A percentile compares a stretch with the other conserved stretches of the same genome.
phyloP scores from a whole-genome alignment of 1,284 basidiomycete species.

The Takashimella tepidaria region DNA sequence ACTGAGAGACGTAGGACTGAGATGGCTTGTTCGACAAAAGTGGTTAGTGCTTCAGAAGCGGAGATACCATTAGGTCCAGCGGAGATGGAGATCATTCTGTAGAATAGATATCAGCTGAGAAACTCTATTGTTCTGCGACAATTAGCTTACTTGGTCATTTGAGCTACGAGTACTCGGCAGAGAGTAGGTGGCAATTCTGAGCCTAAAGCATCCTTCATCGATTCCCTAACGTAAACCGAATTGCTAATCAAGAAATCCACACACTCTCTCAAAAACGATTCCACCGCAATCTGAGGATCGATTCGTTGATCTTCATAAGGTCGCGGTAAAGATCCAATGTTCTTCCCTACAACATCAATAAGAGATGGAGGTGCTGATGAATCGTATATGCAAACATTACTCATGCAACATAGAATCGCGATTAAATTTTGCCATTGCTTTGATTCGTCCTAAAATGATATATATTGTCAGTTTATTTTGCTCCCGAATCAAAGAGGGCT shows the following conservation, averaged over 20 bases:
- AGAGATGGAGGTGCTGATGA: conserved; percentile 39
- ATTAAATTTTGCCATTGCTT: conserved; percentile 83
- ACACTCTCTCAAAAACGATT: conserved; percentile 62
- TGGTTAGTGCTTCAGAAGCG: conserved; percentile 56
- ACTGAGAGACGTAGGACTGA: conserved; percentile 68
- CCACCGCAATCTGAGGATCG: conserved; percentile 55
- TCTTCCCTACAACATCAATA: conserved; percentile 55
- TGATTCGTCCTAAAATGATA: conserved; percentile 62
- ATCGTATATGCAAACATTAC: conserved; percentile 57
- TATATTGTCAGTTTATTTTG: conserved; percentile 18
- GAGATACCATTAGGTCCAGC: conserved; percentile 46
- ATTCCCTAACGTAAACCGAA: conserved; percentile 63
- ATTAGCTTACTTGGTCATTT: conserved; percentile 69
- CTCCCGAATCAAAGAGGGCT: no score
- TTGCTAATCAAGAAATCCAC: conserved; percentile 64
- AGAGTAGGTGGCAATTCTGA: conserved; percentile 66
- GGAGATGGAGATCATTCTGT: conserved; percentile 31
- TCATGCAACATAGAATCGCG: conserved; percentile 69
- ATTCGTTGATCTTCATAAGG: conserved; percentile 59
- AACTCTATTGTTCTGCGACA: not conserved
- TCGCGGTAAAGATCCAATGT: conserved; percentile 59
- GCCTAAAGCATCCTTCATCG: conserved; percentile 72
- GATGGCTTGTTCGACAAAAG: conserved; percentile 69
- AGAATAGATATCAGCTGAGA: conserved; percentile 1
- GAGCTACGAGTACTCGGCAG: conserved; percentile 61